phyloP scores from a whole-genome alignment of 108 stramenopile genomes.

The Nitzschia sp. region DNA sequence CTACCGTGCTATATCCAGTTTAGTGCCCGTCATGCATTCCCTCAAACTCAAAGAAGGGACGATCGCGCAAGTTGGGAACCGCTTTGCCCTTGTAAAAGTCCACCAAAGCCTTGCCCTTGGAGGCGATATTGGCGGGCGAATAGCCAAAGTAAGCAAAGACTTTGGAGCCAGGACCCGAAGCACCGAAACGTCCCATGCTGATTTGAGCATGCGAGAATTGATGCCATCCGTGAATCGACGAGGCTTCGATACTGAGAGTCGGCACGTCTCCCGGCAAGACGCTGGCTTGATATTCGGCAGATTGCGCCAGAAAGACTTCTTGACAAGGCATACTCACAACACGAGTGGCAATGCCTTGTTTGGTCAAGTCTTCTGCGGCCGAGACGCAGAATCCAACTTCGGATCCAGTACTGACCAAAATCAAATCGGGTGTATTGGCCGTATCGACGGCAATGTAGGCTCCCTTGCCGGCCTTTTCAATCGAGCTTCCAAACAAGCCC shows the following conservation, averaged over 20 bases:
- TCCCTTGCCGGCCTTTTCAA: constrained; percentile 85
- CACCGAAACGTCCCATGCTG: constrained; percentile 85
- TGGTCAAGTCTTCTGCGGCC: constrained; percentile 83
- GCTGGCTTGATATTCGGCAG: constrained; percentile 68
- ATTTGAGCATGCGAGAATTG: constrained; percentile 91
- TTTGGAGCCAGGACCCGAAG: constrained; percentile 76
- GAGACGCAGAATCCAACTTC: constrained; percentile 90
- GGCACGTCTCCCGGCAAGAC: constrained; percentile 94
- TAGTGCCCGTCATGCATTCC: constrained; percentile 15
- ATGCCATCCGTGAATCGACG: constrained; percentile 88
- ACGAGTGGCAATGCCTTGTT: constrained; percentile 72
- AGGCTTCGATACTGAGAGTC: constrained; percentile 93
- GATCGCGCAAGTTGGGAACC: constrained; percentile 69
- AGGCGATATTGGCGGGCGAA: constrained; percentile 84
- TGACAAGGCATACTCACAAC: constrained; percentile 96
- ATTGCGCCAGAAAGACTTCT: constrained; percentile 90
- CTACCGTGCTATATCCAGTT: no score
- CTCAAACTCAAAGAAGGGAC: constrained; percentile 46
- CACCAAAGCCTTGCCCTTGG: constrained; percentile 74
- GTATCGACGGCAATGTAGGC: constrained; percentile 78
- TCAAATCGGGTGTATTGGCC: constrained; percentile 64
- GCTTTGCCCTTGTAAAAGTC: constrained; percentile 78
- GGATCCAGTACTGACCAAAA: constrained; percentile 88
- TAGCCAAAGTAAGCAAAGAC: constrained; percentile 90
- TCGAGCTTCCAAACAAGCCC: constrained; percentile 67